Percentiles rank a stretch among this genome's conserved stretches.
These are phyloP conservation scores for Protomyces pachydermus DNA, from an alignment of 1,139 yeast genomes.

Conservation along the genomic window DNA sequence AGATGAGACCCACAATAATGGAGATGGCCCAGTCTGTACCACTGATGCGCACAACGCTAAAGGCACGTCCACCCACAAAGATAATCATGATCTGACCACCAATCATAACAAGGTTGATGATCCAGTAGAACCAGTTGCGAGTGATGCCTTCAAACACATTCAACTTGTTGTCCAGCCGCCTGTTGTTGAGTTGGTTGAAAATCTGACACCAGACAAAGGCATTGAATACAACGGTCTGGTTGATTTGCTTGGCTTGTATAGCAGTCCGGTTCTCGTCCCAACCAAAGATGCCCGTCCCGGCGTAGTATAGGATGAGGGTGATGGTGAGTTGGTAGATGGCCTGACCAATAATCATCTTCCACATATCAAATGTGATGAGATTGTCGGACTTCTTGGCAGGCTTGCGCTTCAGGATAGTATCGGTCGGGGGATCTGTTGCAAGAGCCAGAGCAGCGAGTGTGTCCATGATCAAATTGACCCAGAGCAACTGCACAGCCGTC, in stretches of 20 bases:
- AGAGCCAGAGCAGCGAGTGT: slow-evolving; percentile 95
- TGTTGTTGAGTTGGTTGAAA: slow-evolving; percentile 83
- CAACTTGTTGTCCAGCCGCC: slow-evolving; percentile 86
- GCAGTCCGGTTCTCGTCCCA: slow-evolving; percentile 11
- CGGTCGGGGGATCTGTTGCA: slow-evolving; percentile 96
- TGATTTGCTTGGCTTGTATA: slow-evolving; percentile 42
- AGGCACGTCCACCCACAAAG: slow-evolving; percentile 97
- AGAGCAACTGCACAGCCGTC: slow-evolving; percentile 92
- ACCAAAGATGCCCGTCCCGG: slow-evolving; percentile 57
- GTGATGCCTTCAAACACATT: slow-evolving; percentile 77
- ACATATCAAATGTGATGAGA: slow-evolving; percentile 83
- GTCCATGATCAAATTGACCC: slow-evolving; percentile 98
- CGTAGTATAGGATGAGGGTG: slow-evolving; percentile 76
- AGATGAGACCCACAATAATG: slow-evolving; percentile 70
- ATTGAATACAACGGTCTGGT: slow-evolving; percentile 79
- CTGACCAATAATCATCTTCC: slow-evolving; percentile 97
- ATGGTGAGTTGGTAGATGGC: slow-evolving; percentile 68
- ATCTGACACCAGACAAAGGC: slow-evolving; percentile 97
- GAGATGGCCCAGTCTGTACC: slow-evolving; percentile 90
- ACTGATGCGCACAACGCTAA: slow-evolving; percentile 71
- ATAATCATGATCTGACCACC: slow-evolving; percentile 82
- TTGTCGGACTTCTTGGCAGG: slow-evolving; percentile 84
- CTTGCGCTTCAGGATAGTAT: slow-evolving; percentile 64
- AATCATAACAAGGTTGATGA: slow-evolving; percentile 66
- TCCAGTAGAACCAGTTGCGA: slow-evolving; percentile 75